phyloP scores from a whole-genome alignment of 371 early-diverging fungal genomes.

The Mortierella sp. region DNA sequence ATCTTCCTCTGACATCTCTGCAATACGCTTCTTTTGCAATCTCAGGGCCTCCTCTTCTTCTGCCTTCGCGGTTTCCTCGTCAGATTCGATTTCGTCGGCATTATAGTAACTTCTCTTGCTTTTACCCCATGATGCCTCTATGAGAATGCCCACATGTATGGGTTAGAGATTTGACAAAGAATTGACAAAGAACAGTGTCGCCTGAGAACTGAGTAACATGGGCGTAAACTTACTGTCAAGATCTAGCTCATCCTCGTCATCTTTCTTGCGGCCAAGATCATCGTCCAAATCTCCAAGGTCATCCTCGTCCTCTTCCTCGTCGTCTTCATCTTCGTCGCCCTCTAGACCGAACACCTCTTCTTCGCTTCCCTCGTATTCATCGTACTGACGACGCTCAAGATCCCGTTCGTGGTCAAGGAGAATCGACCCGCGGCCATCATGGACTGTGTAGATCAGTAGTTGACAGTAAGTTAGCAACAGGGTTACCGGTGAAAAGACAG shows the following conservation, averaged over 20 bases:
- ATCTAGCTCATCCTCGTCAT: conserved; percentile 61
- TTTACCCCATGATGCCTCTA: conserved; percentile 75
- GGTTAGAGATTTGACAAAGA: neutral
- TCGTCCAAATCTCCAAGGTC: conserved; percentile 55
- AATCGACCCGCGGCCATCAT: conserved; percentile 68
- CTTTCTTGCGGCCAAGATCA: conserved; percentile 30
- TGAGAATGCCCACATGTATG: neutral
- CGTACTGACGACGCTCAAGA: conserved; percentile 54
- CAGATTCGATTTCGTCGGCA: conserved; percentile 77
- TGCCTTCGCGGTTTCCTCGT: conserved; percentile 84
- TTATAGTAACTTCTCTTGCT: conserved; percentile 80
- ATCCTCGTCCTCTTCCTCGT: conserved; percentile 62
- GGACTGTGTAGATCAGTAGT: conserved; percentile 53
- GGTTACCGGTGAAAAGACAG: neutral
- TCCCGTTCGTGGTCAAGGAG: conserved; percentile 66
- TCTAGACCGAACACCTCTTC: conserved; percentile 76
- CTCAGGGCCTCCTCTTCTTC: conserved; percentile 94
- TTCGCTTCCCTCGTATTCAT: conserved; percentile 65
- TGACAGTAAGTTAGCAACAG: neutral
- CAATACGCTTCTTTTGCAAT: conserved; percentile 84
- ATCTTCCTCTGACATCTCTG: conserved; percentile 89
- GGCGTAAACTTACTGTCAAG: conserved; percentile 56
- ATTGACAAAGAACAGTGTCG: neutral
- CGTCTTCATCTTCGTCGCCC: conserved; percentile 60
- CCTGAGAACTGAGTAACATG: neutral